These are phyloP conservation scores for Epichloe glyceriae DNA, from an alignment of 2,329 filamentous ascomycete genomes.

Conservation along the genomic window DNA sequence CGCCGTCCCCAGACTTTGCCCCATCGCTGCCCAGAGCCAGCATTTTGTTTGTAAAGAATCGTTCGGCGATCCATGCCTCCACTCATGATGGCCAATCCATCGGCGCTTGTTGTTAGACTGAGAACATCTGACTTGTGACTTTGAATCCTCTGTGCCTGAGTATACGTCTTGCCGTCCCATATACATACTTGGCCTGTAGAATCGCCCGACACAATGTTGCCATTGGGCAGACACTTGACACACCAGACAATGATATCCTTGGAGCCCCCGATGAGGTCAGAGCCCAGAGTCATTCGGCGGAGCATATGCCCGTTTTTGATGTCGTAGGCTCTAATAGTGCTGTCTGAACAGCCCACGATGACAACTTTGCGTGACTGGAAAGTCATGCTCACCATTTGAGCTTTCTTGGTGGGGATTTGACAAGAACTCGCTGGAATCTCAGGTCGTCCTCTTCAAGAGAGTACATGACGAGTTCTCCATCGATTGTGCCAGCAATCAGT, in stretches of 20 bases:
- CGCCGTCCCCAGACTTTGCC: constrained; percentile 72
- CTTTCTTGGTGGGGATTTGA: constrained; percentile 68
- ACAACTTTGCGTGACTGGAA: constrained; percentile 77
- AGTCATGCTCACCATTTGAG: constrained; percentile 78
- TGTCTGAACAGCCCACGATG: constrained; percentile 90
- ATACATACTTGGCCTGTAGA: constrained; percentile 88
- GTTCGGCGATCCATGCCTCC: constrained; percentile 87
- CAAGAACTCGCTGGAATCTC: constrained; percentile 63
- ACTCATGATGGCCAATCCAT: constrained; percentile 73
- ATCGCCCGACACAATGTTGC: constrained; percentile 87
- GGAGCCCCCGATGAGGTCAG: constrained; percentile 60
- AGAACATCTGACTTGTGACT: constrained; percentile 83
- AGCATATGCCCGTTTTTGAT: constrained; percentile 64
- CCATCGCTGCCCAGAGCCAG: constrained; percentile 56
- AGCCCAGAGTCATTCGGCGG: constrained; percentile 74
- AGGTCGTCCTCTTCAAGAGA: constrained; percentile 77
- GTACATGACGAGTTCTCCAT: constrained; percentile 78
- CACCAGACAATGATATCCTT: constrained; percentile 89
- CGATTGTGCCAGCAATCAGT: constrained; percentile 76
- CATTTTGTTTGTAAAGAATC: constrained; percentile 61
- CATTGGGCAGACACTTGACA: constrained; percentile 74
- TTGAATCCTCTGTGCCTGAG: constrained; percentile 72
- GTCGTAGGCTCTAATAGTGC: constrained; percentile 85
- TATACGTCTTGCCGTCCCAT: constrained; percentile 89
- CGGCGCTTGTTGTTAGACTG: constrained; percentile 68